Conservation (phyloP, 2,329 filamentous ascomycete species). For the Aspergillus novofumigatus region DNA sequence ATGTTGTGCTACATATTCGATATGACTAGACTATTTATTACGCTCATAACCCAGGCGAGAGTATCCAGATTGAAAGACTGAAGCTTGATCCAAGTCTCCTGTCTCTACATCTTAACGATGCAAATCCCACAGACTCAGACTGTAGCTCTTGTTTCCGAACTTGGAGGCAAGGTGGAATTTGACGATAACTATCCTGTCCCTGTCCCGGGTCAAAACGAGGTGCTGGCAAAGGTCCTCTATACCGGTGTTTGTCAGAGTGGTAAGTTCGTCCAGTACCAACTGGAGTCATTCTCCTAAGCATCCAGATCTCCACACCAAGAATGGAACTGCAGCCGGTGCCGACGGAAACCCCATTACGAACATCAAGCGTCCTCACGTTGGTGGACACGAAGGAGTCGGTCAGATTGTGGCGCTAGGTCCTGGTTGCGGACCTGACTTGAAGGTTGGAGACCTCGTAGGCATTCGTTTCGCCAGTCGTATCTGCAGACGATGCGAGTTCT, state of each 20-base stretch:
- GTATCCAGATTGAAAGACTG: not conserved
- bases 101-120: not conserved
- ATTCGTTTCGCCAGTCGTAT: slow-evolving; percentile 43
- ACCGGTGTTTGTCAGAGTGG: slow-evolving; percentile 45
- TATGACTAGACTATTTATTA: not conserved
- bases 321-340: slow-evolving; percentile 35
- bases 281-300: not conserved
- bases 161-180: slow-evolving; percentile 40
- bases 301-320: slow-evolving; percentile 39
- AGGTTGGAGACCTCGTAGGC: slow-evolving; percentile 39
- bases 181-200: slow-evolving; percentile 41
- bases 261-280: slow-evolving; percentile 14
- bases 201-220: slow-evolving; percentile 37
- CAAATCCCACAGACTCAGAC: slow-evolving; percentile 27
- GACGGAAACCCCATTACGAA: slow-evolving; percentile 41
- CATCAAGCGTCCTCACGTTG: slow-evolving; percentile 45
- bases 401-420: slow-evolving; percentile 40
- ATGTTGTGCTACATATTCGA: too few species aligned
- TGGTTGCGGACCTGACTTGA: slow-evolving; percentile 30
- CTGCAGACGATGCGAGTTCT: slow-evolving; percentile 43
- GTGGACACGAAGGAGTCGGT: slow-evolving; percentile 45
- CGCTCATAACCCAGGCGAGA: not conserved
- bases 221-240: slow-evolving; percentile 44
- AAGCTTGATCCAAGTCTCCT: not conserved
- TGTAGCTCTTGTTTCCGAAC: slow-evolving; percentile 39